These are phyloP conservation scores for Kodamaea lidongshanica DNA, from an alignment of 805 yeast genomes.

Conservation along the genomic window DNA sequence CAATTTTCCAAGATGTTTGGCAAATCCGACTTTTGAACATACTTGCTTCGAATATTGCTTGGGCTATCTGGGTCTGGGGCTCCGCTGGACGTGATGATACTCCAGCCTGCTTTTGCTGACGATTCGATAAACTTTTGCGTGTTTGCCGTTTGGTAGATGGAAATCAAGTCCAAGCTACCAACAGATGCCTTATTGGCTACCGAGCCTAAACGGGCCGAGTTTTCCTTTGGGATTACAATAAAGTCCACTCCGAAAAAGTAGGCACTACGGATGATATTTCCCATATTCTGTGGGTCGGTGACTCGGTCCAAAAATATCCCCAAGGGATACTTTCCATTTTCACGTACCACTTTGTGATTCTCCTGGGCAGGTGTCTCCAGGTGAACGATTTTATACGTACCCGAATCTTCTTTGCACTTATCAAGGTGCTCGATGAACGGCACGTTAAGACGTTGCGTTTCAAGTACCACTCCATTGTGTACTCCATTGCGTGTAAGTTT, in stretches of 20 bases:
- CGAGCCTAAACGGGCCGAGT: conserved; percentile 72
- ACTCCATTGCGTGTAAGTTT: conserved; percentile 59
- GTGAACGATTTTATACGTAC: conserved; percentile 17
- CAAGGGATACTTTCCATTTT: conserved; percentile 40
- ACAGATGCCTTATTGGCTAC: conserved; percentile 75
- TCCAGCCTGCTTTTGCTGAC: conserved; percentile 61
- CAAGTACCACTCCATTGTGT: conserved; percentile 75
- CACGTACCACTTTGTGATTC: conserved; percentile 11
- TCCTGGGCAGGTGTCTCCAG: conserved; percentile 13
- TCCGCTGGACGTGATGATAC: conserved; percentile 55
- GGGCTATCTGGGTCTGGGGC: conserved; percentile 22
- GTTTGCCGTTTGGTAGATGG: conserved; percentile 50
- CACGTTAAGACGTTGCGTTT: conserved; percentile 49
- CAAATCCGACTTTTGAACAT: conserved; percentile 39
- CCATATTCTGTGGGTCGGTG: conserved; percentile 82
- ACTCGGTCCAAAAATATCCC: conserved; percentile 75
- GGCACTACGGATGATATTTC: conserved; percentile 76
- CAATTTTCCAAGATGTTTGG: conserved; percentile 34
- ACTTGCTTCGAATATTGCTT: conserved; percentile 26
- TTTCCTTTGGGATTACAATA: conserved; percentile 58
- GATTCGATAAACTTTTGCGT: conserved; percentile 59
- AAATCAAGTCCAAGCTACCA: conserved; percentile 75
- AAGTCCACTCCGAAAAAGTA: conserved; percentile 80
- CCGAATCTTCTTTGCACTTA: conserved; percentile 15
- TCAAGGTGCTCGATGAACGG: conserved; percentile 17